phyloP scores from a whole-genome alignment of 1,284 basidiomycete species.

The Phylloporus sp. region DNA sequence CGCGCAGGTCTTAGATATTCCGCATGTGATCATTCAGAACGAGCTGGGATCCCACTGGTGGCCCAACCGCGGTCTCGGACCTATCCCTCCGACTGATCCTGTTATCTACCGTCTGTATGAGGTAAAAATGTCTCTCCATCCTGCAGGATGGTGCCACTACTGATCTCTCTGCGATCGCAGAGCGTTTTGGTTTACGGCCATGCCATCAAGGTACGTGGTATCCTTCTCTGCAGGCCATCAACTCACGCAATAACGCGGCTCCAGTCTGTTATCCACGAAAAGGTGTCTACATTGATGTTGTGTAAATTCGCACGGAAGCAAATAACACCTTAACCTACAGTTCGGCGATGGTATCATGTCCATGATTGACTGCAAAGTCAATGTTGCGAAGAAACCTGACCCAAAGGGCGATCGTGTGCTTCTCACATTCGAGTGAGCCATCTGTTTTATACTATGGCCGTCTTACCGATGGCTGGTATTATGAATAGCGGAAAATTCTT shows the following conservation, averaged over 20 bases:
- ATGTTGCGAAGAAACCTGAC: slow-evolving; percentile 74
- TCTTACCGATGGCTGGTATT: slow-evolving; percentile 9
- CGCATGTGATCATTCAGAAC: slow-evolving; percentile 43
- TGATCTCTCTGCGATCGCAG: slow-evolving; percentile 38
- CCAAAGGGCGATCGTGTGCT: slow-evolving; percentile 85
- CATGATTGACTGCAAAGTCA: slow-evolving; percentile 85
- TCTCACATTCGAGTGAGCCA: slow-evolving; percentile 80
- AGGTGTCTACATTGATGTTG: slow-evolving; percentile 48
- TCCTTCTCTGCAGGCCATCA: not conserved
- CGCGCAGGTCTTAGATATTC: slow-evolving; percentile 54
- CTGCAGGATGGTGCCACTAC: not conserved
- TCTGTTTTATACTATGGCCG: not conserved
- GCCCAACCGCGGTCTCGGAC: slow-evolving; percentile 67
- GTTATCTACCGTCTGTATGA: slow-evolving; percentile 87
- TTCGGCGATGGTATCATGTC: slow-evolving; percentile 89
- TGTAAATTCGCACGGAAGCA: not conserved
- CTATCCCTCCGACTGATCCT: slow-evolving; percentile 76
- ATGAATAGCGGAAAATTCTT: slow-evolving; percentile 69
- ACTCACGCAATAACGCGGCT: slow-evolving; percentile 1
- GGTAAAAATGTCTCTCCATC: slow-evolving; percentile 44
- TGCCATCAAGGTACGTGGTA: slow-evolving; percentile 66
- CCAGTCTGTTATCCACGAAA: slow-evolving; percentile 85
- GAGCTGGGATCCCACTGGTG: slow-evolving; percentile 71
- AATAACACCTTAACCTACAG: slow-evolving; percentile 39
- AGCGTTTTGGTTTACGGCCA: slow-evolving; percentile 82